Evolutionary conservation across 1,284 basidiomycete genomes (phyloP), one percentile per base, ranked within the genome.

Genomic region (Puccinia coronata): DNA sequence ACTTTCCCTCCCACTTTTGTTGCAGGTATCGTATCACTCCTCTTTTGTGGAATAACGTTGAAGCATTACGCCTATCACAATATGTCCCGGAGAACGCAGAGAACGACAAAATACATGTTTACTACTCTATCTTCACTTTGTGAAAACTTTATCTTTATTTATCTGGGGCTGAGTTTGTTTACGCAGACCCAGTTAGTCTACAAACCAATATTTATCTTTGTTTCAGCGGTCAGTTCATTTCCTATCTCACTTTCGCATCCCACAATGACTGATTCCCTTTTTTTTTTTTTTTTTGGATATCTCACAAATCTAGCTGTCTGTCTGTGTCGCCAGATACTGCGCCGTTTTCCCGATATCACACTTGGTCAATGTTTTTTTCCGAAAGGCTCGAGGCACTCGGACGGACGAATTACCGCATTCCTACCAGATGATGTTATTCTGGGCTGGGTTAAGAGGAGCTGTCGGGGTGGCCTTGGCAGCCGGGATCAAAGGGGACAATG

Each of bases 71-170:
- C 96, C 2, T 98, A 98, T 86, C 96, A 98, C 88, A 99, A 94
- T 81, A 99, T 99, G 96, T 98, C 95, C 4, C 90, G 90, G 36
- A 91, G 93, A 78, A 98, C 97, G 0, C 97, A 99, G 85, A 90
- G 93, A 63, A 93, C 95, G 16, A 95, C 93, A n/a, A 95, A 96
- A 86, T 97, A 96, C 88, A 93, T 97, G 83, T 98, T 97, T 87
- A 91, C 91, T 3, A 93, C 93, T 0, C 91, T 97, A 69, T 95
- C 96, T 0, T 93, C 95, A 85, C 90, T 99, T 31, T 95, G 94
- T 34, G 97, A 99, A 88, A 99, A 99, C 87, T 99, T 99, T 86
- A 98, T 99, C 87, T 99, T 99, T 88, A 96, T 99, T 85, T 99
- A 99, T 87, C 92, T 99, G 83, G 97, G 97, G 31, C 90, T 99